A percentile compares a stretch with the other conserved stretches of the same genome.
These are phyloP conservation scores for Forsythia viridissima DNA, from an alignment of 257 asterid species.

Conservation along the genomic window DNA sequence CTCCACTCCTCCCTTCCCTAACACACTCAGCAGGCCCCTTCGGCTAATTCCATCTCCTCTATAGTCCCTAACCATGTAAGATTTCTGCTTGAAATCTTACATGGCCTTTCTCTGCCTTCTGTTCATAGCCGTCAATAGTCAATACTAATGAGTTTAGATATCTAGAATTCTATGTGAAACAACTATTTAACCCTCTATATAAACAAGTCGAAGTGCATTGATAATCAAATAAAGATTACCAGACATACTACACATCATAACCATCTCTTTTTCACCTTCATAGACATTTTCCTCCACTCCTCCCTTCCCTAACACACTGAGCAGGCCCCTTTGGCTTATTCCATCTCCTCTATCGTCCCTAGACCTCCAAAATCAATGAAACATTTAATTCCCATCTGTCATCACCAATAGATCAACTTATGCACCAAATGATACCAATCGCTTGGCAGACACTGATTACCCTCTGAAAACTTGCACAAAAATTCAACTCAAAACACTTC, in stretches of 20 bases:
- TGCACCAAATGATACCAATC: neutral
- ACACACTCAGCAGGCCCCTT: neutral
- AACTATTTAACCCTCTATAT: neutral
- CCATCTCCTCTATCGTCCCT: neutral
- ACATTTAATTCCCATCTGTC: neutral
- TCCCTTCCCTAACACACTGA: neutral
- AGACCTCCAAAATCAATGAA: neutral
- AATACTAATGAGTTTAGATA: neutral
- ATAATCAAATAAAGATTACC: neutral
- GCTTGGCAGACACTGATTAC: neutral
- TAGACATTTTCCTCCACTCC: neutral
- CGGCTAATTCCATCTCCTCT: neutral
- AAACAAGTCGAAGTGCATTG: neutral
- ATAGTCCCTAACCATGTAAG: too few species aligned
- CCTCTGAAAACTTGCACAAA: neutral
- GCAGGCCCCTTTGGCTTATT: neutral
- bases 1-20: neutral
- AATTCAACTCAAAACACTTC: neutral
- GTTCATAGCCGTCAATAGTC: neutral
- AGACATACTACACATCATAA: neutral
- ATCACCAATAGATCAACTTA: neutral
- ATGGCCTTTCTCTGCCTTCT: neutral
- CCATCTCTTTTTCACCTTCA: neutral
- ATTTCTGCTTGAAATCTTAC: neutral
- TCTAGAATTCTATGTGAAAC: neutral